phyloP scores from a whole-genome alignment of 2,329 filamentous ascomycete genomes.

The Fusarium domesticum region DNA sequence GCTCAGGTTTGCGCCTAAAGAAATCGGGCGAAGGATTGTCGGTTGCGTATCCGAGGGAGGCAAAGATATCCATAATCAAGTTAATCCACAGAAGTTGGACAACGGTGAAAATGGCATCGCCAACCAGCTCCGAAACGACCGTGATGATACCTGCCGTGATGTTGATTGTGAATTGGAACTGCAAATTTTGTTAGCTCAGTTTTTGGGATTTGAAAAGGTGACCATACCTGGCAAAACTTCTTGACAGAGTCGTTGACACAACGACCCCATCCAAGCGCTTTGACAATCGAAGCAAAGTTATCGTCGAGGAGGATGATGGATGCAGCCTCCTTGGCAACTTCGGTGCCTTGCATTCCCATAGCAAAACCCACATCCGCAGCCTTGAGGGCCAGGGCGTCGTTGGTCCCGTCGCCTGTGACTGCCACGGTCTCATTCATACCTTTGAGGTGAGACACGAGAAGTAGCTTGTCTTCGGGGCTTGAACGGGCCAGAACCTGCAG shows the following conservation, averaged over 20 bases:
- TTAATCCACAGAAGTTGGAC: slow-evolving; percentile 69
- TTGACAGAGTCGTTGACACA: slow-evolving; percentile 66
- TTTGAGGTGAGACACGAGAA: slow-evolving; percentile 55
- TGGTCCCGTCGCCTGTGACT: slow-evolving; percentile 65
- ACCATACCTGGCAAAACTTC: slow-evolving; percentile 59
- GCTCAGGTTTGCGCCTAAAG: slow-evolving; percentile 51
- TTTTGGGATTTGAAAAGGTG: accelerated
- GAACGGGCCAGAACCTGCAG: slow-evolving; percentile 54
- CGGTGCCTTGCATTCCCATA: slow-evolving; percentile 65
- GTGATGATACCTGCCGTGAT: slow-evolving; percentile 65
- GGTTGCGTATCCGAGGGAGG: slow-evolving; percentile 62
- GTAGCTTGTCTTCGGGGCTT: slow-evolving; percentile 57
- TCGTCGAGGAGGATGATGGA: slow-evolving; percentile 66
- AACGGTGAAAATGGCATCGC: slow-evolving; percentile 58
- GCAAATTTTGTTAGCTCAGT: slow-evolving; percentile 4
- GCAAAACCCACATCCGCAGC: slow-evolving; percentile 66
- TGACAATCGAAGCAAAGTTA: slow-evolving; percentile 65
- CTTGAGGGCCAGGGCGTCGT: slow-evolving; percentile 63
- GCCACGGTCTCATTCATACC: slow-evolving; percentile 56
- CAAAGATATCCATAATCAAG: slow-evolving; percentile 68
- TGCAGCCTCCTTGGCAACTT: slow-evolving; percentile 67
- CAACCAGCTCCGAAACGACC: slow-evolving; percentile 61
- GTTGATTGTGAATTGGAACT: slow-evolving; percentile 68
- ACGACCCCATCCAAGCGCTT: slow-evolving; percentile 65
- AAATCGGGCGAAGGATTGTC: slow-evolving; percentile 58